These are phyloP conservation scores for Arthroderma sp. DNA, from an alignment of 2,329 filamentous ascomycete genomes.

Conservation along the genomic window DNA sequence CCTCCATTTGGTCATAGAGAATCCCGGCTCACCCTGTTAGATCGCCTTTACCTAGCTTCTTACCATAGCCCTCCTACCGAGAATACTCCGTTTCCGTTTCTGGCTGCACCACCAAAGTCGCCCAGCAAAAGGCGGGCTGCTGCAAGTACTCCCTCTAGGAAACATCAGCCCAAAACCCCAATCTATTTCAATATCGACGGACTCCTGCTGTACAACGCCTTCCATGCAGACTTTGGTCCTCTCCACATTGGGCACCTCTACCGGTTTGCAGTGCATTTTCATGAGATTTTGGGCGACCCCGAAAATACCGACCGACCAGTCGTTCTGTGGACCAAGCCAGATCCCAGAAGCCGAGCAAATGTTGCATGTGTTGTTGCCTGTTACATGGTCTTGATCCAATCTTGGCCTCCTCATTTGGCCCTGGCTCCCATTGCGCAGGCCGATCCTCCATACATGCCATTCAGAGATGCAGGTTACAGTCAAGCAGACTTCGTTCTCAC, in stretches of 20 bases:
- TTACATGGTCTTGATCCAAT: slow-evolving; percentile 98
- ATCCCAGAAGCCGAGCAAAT: slow-evolving; percentile 79
- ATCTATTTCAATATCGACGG: slow-evolving; percentile 96
- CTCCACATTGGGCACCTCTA: slow-evolving; percentile 96
- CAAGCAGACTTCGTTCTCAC: slow-evolving; percentile 94
- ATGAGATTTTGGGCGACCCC: slow-evolving; percentile 84
- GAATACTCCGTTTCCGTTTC: slow-evolving; percentile 77
- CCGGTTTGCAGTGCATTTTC: slow-evolving; percentile 88
- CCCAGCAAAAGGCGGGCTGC: slow-evolving; percentile 63
- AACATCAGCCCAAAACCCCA: slow-evolving; percentile 40
- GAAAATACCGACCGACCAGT: slow-evolving; percentile 82
- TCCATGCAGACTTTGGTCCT: slow-evolving; percentile 96
- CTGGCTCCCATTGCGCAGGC: slow-evolving; percentile 92
- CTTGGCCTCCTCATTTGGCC: slow-evolving; percentile 91
- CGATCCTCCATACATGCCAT: slow-evolving; percentile 96
- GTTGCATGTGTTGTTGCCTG: slow-evolving; percentile 88
- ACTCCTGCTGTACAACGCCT: slow-evolving; percentile 87
- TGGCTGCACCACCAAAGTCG: slow-evolving; percentile 46
- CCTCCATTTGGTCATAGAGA: neutral
- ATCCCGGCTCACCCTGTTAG: slow-evolving; percentile 25
- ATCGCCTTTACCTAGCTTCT: slow-evolving; percentile 87
- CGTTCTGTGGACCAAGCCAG: slow-evolving; percentile 89
- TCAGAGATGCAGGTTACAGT: slow-evolving; percentile 95
- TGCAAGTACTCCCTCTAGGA: slow-evolving; percentile 37
- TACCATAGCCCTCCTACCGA: slow-evolving; percentile 72